Evolutionary conservation across 73 alveolate species (phyloP).

Genomic region (Loxodes magnus): DNA sequence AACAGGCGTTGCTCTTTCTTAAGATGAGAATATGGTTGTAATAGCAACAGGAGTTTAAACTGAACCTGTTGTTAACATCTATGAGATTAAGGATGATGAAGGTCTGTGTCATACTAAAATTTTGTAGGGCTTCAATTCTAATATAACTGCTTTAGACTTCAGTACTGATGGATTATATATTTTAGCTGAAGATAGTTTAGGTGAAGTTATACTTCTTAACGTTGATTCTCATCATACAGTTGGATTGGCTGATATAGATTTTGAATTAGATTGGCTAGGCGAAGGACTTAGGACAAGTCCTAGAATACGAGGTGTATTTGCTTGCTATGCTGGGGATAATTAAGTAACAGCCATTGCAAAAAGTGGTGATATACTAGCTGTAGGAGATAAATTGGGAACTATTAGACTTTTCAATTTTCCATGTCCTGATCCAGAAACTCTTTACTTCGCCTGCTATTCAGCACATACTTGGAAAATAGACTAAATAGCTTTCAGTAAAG

Average conservation of each 20-base stretch:
- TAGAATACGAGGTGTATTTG: conserved; percentile 53
- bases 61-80: conserved; percentile 53
- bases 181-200: conserved; percentile 52
- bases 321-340: conserved; percentile 49
- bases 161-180: conserved; percentile 51
- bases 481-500: no score
- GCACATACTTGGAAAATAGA: no score
- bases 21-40: conserved; percentile 40
- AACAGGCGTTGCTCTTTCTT: conserved; percentile 39
- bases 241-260: conserved; percentile 45
- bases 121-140: conserved; percentile 42
- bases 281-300: conserved; percentile 72
- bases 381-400: no score
- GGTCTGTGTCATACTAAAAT: conserved; percentile 21
- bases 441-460: no score
- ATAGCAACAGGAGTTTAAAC: conserved; percentile 52
- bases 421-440: no score
- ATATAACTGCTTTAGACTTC: conserved; percentile 42
- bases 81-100: conserved; percentile 22
- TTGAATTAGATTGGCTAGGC: conserved; percentile 87
- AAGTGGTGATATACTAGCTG: no score
- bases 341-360: conserved; percentile 57
- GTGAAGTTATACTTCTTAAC: conserved; percentile 49
- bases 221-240: conserved; percentile 43
- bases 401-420: no score